Evolutionary conservation across 2,329 filamentous ascomycete species (phyloP), one percentile per base, ranked within the genome.

Genomic region (Passalora sequoiae): DNA sequence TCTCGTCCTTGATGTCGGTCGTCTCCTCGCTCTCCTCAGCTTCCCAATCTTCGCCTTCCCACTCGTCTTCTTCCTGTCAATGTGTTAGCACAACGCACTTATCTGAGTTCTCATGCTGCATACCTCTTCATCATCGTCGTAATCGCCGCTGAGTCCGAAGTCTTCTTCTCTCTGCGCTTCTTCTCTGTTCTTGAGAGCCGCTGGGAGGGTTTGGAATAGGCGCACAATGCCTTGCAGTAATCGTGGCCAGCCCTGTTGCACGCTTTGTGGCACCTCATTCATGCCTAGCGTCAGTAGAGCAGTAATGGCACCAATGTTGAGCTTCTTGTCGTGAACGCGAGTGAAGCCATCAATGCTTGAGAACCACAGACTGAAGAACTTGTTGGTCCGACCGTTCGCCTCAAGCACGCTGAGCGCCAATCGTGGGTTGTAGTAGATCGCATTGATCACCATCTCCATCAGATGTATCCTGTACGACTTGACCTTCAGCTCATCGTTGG

Each of bases 381-480:
- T 94, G 70, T 97, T 97, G 5, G 92, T 97, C 91, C 89, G 96
- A 48, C 81, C 84, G 60, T 94, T 91, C 40, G 76, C 71, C 70
- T 98, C 92, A n/a, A 98, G 77, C 27, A 95, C 81, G 50, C 89
- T 83, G 16, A 98, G 77, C 17, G 89, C 78, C 47, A 96, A 75
- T 32, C 84, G 69, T 1, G 92, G 89, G 71, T 95, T 96, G 75
- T 98, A 98, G 75, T 97, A 94, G 59, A 97, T 89, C 43, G 86
- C 82, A 68, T 97, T 97, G 73, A 98, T 95, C 46, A 98, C 82
- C 82, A 98, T 94, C 70, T 98, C 92, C 86, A 98, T 94, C 32
- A 98, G 71, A 65, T 98, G 91, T 42, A 97, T 89, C 59, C 87
- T 84, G 67, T 96, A 94, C 3, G 87, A 89, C 74, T 94, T 96